A percentile compares a stretch with the other conserved stretches of the same genome.
These are phyloP conservation scores for Kluyveromyces sp. DNA, from an alignment of 1,139 yeast genomes.

Conservation along the genomic window DNA sequence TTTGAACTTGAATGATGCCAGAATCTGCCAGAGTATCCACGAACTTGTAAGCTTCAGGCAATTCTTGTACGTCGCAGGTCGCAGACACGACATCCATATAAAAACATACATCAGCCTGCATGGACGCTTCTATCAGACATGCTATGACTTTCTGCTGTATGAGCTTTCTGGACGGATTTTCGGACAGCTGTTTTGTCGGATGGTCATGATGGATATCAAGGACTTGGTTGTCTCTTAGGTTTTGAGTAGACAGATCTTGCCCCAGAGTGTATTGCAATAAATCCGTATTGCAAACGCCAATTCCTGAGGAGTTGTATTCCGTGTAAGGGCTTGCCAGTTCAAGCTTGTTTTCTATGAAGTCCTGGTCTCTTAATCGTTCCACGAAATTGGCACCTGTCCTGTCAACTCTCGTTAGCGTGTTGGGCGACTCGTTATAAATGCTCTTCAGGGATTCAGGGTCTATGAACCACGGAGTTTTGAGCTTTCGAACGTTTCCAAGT, in stretches of 20 bases:
- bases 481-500: slow-evolving; percentile 9
- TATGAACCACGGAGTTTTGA: slow-evolving; percentile 16
- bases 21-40: not conserved
- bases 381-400: slow-evolving; percentile 10
- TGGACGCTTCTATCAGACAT: not conserved
- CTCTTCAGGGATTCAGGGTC: slow-evolving; percentile 1
- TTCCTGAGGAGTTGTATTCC: not conserved
- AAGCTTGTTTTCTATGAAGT: slow-evolving; percentile 15
- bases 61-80: not conserved
- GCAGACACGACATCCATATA: not conserved
- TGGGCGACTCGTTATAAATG: slow-evolving; percentile 5
- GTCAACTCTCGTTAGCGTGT: not conserved
- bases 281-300: slow-evolving; percentile 4
- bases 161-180: not conserved
- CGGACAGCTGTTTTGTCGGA: not conserved
- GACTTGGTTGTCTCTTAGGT: not conserved
- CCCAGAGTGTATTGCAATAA: not conserved
- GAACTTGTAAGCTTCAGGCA: not conserved
- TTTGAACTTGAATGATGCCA: not conserved
- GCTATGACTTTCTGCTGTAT: not conserved
- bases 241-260: not conserved
- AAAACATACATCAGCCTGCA: not conserved
- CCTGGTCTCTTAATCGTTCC: slow-evolving; percentile 14
- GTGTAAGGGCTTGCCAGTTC: slow-evolving; percentile 20
- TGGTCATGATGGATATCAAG: not conserved